Evolutionary conservation across 2,329 filamentous ascomycete genomes (phyloP).

Genomic region (Microdochium nivale): DNA sequence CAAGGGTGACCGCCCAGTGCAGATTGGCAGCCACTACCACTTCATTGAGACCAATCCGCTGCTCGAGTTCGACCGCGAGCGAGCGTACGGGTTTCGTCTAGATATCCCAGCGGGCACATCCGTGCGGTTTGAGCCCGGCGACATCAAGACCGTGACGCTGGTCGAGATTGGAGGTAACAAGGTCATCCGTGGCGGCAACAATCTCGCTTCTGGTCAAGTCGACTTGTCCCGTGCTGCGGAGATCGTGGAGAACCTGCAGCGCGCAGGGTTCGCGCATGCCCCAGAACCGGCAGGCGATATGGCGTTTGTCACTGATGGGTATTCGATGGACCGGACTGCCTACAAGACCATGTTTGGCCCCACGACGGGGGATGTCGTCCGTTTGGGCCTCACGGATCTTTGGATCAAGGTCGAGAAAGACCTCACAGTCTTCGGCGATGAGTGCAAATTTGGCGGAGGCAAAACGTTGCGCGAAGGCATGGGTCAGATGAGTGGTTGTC

Average conservation of each 20-base stretch:
- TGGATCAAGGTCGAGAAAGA: slow-evolving; percentile 90
- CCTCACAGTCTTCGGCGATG: slow-evolving; percentile 76
- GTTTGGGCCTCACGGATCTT: slow-evolving; percentile 74
- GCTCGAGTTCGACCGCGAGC: slow-evolving; percentile 77
- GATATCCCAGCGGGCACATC: slow-evolving; percentile 90
- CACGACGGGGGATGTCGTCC: slow-evolving; percentile 77
- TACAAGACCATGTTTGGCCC: slow-evolving; percentile 91
- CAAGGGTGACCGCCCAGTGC: slow-evolving; percentile 81
- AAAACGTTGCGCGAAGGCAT: slow-evolving; percentile 93
- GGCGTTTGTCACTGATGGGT: slow-evolving; percentile 41
- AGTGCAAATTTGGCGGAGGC: slow-evolving; percentile 91
- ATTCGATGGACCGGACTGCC: slow-evolving; percentile 65
- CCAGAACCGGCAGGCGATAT: slow-evolving; percentile 53
- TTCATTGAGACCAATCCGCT: slow-evolving; percentile 92
- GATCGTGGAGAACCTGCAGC: slow-evolving; percentile 58
- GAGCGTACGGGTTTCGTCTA: slow-evolving; percentile 75
- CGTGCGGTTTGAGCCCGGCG: slow-evolving; percentile 88
- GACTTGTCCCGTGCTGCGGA: slow-evolving; percentile 53
- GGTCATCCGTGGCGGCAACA: slow-evolving; percentile 78
- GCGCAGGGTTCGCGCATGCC: slow-evolving; percentile 69
- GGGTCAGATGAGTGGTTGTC: slow-evolving; percentile 78
- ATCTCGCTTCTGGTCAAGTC: slow-evolving; percentile 63
- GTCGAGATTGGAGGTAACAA: slow-evolving; percentile 80
- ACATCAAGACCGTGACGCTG: slow-evolving; percentile 80
- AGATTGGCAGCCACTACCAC: slow-evolving; percentile 93